phyloP scores from a whole-genome alignment of 2,329 filamentous ascomycete genomes.

The Anthostomella pinea region DNA sequence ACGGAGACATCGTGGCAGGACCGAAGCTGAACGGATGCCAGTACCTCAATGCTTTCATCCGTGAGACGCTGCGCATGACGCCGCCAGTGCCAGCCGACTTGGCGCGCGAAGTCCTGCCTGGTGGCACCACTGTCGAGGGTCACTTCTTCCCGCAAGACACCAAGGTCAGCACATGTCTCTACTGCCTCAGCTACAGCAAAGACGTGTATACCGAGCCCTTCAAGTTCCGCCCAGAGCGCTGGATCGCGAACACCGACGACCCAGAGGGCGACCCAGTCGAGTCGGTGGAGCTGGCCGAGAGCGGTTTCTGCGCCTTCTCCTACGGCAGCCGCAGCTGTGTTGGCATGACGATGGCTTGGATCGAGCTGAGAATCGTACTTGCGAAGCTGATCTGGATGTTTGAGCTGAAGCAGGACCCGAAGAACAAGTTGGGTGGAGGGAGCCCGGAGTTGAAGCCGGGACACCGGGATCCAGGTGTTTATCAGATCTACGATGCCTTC shows the following conservation, averaged over 20 bases:
- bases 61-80: neutral
- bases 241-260: neutral
- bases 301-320: neutral
- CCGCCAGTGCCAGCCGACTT: neutral
- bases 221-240: neutral
- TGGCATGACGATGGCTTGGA: conserved; percentile 40
- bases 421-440: too few species aligned
- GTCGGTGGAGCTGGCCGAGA: neutral
- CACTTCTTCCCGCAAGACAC: neutral
- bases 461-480: too few species aligned
- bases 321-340: neutral
- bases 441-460: too few species aligned
- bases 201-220: neutral
- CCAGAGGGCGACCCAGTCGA: neutral
- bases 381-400: too few species aligned
- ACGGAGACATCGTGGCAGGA: neutral
- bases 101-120: neutral
- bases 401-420: too few species aligned
- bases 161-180: neutral
- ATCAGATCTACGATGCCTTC: too few species aligned
- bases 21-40: neutral
- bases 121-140: too few species aligned
- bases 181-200: neutral
- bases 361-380: too few species aligned
- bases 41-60: neutral